Conservation (phyloP, 495 filamentous ascomycete genomes). For the Lasiosphaeris hirsuta region DNA sequence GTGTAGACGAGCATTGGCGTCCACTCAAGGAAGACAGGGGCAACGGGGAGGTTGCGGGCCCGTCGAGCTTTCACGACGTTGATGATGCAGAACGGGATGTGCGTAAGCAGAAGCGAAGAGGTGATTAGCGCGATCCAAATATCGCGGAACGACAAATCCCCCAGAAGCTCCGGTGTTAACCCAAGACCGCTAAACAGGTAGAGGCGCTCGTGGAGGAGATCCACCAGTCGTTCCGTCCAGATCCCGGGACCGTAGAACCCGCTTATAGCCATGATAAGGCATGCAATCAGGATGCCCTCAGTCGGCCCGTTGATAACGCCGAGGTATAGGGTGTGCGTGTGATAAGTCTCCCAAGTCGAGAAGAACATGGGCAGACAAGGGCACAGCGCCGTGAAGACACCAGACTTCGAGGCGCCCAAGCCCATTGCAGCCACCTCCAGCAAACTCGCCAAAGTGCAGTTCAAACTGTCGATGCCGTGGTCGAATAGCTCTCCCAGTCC, state of each 20-base stretch:
- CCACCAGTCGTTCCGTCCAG: slow-evolving; percentile 71
- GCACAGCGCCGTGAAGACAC: slow-evolving; percentile 85
- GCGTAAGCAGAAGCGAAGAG: slow-evolving; percentile 67
- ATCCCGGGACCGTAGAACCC: slow-evolving; percentile 85
- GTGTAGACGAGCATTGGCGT: slow-evolving; percentile 83
- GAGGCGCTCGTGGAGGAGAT: slow-evolving; percentile 55
- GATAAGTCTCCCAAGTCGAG: slow-evolving; percentile 98
- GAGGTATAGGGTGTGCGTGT: slow-evolving; percentile 95
- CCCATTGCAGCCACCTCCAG: slow-evolving; percentile 90
- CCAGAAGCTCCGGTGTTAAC: slow-evolving; percentile 52
- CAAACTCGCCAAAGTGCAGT: slow-evolving; percentile 88
- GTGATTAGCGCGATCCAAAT: slow-evolving; percentile 82
- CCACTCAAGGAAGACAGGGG: slow-evolving; percentile 92
- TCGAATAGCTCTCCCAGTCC: slow-evolving; percentile 95
- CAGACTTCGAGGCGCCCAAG: slow-evolving; percentile 72
- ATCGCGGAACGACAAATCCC: slow-evolving; percentile 68
- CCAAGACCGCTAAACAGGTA: slow-evolving; percentile 32
- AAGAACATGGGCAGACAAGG: slow-evolving; percentile 98
- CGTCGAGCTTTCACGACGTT: slow-evolving; percentile 79
- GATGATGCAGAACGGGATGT: slow-evolving; percentile 76
- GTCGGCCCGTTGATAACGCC: slow-evolving; percentile 97
- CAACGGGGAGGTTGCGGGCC: slow-evolving; percentile 66
- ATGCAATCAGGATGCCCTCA: slow-evolving; percentile 88
- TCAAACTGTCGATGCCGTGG: slow-evolving; percentile 96
- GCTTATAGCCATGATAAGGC: slow-evolving; percentile 76